Evolutionary conservation across 2,329 filamentous ascomycete genomes (phyloP).

Genomic region (Penicillium aurantiogriseum): DNA sequence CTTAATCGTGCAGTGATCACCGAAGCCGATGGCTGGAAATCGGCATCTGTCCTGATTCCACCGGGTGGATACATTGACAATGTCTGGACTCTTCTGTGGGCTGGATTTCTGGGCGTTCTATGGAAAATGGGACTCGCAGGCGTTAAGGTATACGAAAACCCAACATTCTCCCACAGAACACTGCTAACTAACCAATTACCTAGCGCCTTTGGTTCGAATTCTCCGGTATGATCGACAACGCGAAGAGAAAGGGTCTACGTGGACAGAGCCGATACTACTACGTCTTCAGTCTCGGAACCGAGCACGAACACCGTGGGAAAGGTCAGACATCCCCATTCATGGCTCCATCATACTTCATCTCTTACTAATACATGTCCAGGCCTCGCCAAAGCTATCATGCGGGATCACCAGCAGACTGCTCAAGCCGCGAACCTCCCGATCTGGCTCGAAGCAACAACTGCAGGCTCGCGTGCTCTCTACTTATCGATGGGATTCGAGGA

Average conservation of each 20-base stretch:
- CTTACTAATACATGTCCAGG: slow-evolving; percentile 11
- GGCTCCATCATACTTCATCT: background rate
- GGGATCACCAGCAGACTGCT: slow-evolving; percentile 17
- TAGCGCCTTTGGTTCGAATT: slow-evolving; percentile 25
- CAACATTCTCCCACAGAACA: background rate
- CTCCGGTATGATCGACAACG: slow-evolving; percentile 22
- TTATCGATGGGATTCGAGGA: slow-evolving; percentile 24
- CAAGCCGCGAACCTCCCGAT: slow-evolving; percentile 21
- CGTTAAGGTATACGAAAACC: slow-evolving; percentile 8
- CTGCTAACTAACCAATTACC: background rate
- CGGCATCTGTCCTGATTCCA: slow-evolving; percentile 21
- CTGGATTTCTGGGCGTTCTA: slow-evolving; percentile 21
- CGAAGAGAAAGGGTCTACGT: slow-evolving; percentile 20
- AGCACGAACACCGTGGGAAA: slow-evolving; percentile 23
- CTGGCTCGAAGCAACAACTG: slow-evolving; percentile 26
- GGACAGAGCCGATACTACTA: slow-evolving; percentile 25
- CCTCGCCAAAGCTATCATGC: slow-evolving; percentile 22
- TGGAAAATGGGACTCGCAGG: slow-evolving; percentile 22
- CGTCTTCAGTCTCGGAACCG: slow-evolving; percentile 25
- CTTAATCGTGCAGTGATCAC: slow-evolving; percentile 25
- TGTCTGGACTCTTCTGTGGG: slow-evolving; percentile 18
- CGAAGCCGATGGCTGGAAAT: slow-evolving; percentile 24
- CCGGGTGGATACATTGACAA: slow-evolving; percentile 20
- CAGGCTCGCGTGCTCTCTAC: slow-evolving; percentile 19
- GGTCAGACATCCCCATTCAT: slow-evolving; percentile 4